phyloP scores from a whole-genome alignment of 192 early-diverging fungal species.

The Coemansia sp. region DNA sequence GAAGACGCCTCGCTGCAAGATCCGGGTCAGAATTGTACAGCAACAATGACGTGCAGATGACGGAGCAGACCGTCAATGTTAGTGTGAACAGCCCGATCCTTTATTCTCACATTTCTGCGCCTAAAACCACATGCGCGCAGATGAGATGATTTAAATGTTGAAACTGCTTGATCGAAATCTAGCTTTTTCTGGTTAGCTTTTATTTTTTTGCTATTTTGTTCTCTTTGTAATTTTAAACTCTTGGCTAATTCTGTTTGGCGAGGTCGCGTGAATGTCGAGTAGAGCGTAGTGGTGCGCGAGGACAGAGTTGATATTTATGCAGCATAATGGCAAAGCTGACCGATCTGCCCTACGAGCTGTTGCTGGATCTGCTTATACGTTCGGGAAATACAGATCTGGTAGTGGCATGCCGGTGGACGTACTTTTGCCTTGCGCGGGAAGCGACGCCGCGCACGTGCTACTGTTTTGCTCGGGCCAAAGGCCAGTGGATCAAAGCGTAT shows the following conservation, averaged over 20 bases:
- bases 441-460: slow-evolving; percentile 38
- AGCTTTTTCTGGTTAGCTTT: background rate
- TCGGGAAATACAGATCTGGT: slow-evolving; percentile 33
- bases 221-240: background rate
- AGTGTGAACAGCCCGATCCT: background rate
- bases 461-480: slow-evolving; percentile 33
- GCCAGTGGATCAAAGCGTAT: slow-evolving; percentile 26
- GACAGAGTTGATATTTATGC: background rate
- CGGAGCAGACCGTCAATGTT: background rate
- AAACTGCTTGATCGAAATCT: background rate
- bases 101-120: background rate
- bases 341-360: slow-evolving; percentile 46
- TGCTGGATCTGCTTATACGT: slow-evolving; percentile 21
- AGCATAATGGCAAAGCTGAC: slow-evolving; percentile 31
- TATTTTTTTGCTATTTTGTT: background rate
- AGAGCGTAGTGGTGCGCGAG: background rate
- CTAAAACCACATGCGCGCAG: background rate
- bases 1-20: background rate
- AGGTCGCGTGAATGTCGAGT: background rate
- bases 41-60: slow-evolving; percentile 10
- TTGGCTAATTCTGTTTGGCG: background rate
- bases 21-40: slow-evolving; percentile 1
- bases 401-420: slow-evolving; percentile 29
- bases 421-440: slow-evolving; percentile 20
- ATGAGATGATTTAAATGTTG: background rate